Conservation (phyloP, 495 filamentous ascomycete genomes). For the Aspergillus conjunctus region DNA sequence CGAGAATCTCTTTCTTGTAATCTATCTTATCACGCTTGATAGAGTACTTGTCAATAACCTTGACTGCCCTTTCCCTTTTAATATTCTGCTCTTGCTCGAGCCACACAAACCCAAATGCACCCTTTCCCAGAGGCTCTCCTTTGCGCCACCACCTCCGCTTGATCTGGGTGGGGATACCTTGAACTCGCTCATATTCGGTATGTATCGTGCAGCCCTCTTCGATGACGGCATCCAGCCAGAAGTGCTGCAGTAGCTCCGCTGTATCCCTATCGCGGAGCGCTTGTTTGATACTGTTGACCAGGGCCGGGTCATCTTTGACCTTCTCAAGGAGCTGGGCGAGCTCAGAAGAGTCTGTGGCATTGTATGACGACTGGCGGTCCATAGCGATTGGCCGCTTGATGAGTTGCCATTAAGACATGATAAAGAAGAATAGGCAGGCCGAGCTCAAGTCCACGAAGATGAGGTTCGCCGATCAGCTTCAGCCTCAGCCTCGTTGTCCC, state of each 20-base stretch:
- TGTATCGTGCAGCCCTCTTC: background rate
- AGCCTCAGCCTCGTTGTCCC: too few relatives aligned
- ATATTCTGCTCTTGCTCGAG: background rate
- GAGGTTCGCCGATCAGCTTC: too few relatives aligned
- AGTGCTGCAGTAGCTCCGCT: background rate
- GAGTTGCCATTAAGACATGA: too few relatives aligned
- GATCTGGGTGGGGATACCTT: background rate
- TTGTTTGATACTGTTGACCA: background rate
- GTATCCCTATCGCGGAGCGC: background rate
- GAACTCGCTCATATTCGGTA: background rate
- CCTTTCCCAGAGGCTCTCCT: background rate
- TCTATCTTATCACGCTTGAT: background rate
- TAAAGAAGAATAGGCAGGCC: too few relatives aligned
- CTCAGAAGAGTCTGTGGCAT: too few relatives aligned
- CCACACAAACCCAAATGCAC: background rate
- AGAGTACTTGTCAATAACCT: background rate
- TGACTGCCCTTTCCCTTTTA: background rate
- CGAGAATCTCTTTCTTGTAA: conserved; percentile 8
- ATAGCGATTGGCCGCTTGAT: too few relatives aligned
- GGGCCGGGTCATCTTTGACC: background rate
- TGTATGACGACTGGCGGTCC: too few relatives aligned
- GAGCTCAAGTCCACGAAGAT: too few relatives aligned
- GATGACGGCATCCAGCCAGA: background rate
- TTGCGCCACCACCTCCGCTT: background rate
- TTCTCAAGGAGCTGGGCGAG: background rate